phyloP scores from a whole-genome alignment of 768 basidiomycete genomes.

The Chalciporus chontae region DNA sequence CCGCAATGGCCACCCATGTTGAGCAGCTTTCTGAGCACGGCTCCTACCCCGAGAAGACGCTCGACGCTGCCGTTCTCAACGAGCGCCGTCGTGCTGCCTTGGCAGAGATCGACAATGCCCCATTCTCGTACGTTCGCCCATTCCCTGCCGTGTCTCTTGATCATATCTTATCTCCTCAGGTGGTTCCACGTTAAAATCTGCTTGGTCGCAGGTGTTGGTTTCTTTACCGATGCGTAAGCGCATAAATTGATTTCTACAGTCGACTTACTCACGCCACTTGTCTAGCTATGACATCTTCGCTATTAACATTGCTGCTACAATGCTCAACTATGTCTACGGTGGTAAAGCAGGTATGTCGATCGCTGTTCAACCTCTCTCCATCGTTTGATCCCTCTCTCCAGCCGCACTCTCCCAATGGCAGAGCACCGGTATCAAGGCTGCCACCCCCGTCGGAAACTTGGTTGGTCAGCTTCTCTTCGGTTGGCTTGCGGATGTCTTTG shows the following conservation, averaged over 20 bases:
- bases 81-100: constrained; percentile 78
- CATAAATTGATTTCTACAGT: not conserved
- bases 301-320: constrained; percentile 79
- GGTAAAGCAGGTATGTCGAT: constrained; percentile 21
- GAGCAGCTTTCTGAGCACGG: constrained; percentile 29
- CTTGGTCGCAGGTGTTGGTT: constrained; percentile 73
- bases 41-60: constrained; percentile 27
- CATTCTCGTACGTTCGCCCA: constrained; percentile 59
- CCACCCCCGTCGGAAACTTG: constrained; percentile 72
- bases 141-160: not conserved
- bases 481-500: constrained; percentile 73
- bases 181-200: constrained; percentile 86
- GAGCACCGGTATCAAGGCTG: constrained; percentile 74
- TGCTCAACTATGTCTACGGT: constrained; percentile 83
- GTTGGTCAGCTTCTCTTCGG: constrained; percentile 77
- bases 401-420: constrained; percentile 48
- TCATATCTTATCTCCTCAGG: constrained; percentile 30
- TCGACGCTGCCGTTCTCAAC: constrained; percentile 46
- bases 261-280: not conserved
- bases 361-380: not conserved
- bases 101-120: constrained; percentile 82
- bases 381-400: not conserved
- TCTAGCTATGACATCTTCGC: constrained; percentile 77
- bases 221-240: constrained; percentile 81
- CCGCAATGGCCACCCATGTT: constrained; percentile 17